Evolutionary conservation across 768 basidiomycete genomes (phyloP), one percentile per base, ranked within the genome.

Genomic region (Suillus occidentalis): DNA sequence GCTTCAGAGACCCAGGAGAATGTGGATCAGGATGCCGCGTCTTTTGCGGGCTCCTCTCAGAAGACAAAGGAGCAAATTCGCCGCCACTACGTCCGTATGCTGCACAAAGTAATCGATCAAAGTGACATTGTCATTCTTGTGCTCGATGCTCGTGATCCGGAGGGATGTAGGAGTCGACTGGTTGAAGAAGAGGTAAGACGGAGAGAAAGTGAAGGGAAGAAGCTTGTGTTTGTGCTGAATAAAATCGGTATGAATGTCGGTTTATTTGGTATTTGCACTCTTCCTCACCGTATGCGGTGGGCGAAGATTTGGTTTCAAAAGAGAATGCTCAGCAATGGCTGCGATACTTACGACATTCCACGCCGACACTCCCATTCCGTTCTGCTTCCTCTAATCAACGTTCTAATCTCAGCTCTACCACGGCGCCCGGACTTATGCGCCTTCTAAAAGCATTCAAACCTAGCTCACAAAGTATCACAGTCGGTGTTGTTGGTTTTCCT

Each of bases 401-500:
- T 43, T 84, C 87, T 13, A 89, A 96, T 71, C 88, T 97, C 40
- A 91, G 92, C 0, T 89, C 89, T 2, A 79, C 85, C 1, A 92
- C 91, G 0, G 87, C 90, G 2, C 92, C 92, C 34, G 81, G 89
- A 57, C 81, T 97, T 2, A 80, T 95, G 47, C 89, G 89, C 61
- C 82, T 97, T 3, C 81, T 97, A 49, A 97, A 97, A 72, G 90
- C 89, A 0, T 92, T 91, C 75, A 91, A 89, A 67, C 89, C 89
- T 1, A 87, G 81, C 39, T 80, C 87, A 1, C 86, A 88, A 39
- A 90, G 87, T 67, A 81, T 94, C 60, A 95, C 93, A 0, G 85
- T 97, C 59, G 95, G 95, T 18, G 92, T 99, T 20, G 92, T 98
- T 5, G 97, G 97, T 2, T 97, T 95, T 77, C 97, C 97, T 1